Evolutionary conservation across 495 filamentous ascomycete genomes (phyloP).

Genomic region (Elaphomyces granulatus): DNA sequence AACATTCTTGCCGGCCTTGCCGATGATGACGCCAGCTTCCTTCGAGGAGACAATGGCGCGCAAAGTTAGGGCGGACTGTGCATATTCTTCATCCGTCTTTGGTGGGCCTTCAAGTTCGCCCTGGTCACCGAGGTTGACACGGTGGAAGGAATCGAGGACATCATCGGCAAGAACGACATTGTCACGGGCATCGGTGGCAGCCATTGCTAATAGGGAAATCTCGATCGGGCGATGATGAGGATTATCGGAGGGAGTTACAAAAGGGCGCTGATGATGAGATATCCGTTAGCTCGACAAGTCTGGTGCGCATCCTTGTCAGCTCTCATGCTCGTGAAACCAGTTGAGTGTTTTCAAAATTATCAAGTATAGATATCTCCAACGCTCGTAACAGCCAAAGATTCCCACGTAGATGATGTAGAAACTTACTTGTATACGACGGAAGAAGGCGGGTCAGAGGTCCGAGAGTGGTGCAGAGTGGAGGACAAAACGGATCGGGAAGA

Average conservation of each 20-base stretch:
- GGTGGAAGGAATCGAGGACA: constrained; percentile 37
- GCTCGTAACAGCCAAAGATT: too few relatives aligned
- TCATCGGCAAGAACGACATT: constrained; percentile 23
- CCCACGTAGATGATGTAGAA: too few relatives aligned
- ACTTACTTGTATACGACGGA: constrained; percentile 1
- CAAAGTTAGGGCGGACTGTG: constrained; percentile 75
- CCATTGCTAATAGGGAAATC: constrained; percentile 23
- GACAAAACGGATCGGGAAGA: constrained; percentile 4
- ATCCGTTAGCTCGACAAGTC: too few relatives aligned
- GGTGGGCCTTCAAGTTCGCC: constrained; percentile 56
- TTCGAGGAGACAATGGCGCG: constrained; percentile 97
- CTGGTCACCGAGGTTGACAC: constrained; percentile 33
- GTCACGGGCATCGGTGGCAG: constrained; percentile 33
- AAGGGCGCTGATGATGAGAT: constrained; percentile 2
- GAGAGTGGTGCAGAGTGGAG: constrained; percentile 8
- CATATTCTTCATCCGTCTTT: constrained; percentile 93
- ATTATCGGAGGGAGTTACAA: neutral
- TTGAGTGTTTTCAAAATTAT: neutral
- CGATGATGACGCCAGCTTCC: constrained; percentile 96
- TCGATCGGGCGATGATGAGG: constrained; percentile 1
- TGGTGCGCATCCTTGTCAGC: neutral
- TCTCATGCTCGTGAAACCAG: neutral
- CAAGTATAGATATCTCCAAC: neutral
- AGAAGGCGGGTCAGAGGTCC: constrained; percentile 17
- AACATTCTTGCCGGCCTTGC: constrained; percentile 96